Evolutionary conservation across 1,139 yeast genomes (phyloP), one percentile per base, ranked within the genome.

Genomic region (Geotrichum europaeum): DNA sequence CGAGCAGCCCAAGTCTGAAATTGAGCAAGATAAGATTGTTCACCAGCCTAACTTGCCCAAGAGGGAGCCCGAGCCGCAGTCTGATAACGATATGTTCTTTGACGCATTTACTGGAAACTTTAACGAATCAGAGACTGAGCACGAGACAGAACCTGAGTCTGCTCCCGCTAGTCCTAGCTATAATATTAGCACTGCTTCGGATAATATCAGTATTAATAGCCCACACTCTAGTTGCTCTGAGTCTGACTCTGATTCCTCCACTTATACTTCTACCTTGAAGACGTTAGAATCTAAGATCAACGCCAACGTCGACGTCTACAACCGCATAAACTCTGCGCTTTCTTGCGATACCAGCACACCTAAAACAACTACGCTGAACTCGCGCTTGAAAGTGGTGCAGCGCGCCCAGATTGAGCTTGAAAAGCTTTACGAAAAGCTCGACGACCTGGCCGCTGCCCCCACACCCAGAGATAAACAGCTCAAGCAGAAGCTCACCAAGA

Each of bases 331-430:
- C 25, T 49, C 51, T 12, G 50, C 58, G 15, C 22, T 36, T 28
- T 24, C 57, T 25, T 34, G 51, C 18, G 51, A 45, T 25, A 22
- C 50, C 24, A 24, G 49, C 34, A 13, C 53, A 2, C 20, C 36
- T 15, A 5, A 34, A 1, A 18, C 40, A 9, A 12, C 34, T 7
- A 24, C 36, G 9, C 24, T 56, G 25, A 34, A 53, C 22, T 58
- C 58, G 5, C 53, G 58, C 4, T 13, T 58, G 13, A 58, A 54
- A 24, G 56, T 55, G 4, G 50, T 58, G 28, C 61, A 58, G 30
- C 55, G 50, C 9, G 52, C 55, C 20, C 61, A 58, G 25, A 47
- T 55, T 24, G 61, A 51, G 36, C 56, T 58, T 43, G 61, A 58
- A n/a, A 51, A 34, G 18, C 13, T 55, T 9, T 58, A 58, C 43